Evolutionary conservation across 2,329 filamentous ascomycete species (phyloP), one percentile per base, ranked within the genome.

Genomic region (Immersiporthe knoxdaviesiana): DNA sequence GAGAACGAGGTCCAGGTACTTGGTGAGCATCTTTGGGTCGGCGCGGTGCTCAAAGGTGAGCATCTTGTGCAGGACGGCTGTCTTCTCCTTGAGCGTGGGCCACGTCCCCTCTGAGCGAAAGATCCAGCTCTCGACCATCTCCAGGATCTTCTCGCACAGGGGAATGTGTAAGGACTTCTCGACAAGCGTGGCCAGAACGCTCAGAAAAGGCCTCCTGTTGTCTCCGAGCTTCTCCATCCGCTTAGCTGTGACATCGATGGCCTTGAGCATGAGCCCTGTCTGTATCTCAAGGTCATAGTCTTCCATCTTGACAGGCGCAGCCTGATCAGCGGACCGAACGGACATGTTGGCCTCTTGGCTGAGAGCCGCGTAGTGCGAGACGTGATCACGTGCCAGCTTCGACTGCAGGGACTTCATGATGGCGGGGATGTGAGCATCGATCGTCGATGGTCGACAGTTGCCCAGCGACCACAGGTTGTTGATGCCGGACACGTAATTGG

Each of bases 61-160:
- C 96, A 99, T 99, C 82, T 99, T 99, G 75, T 97, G 94, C n/a
- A 99, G 83, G 1, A 99, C 96, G 1, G 97, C 97, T 0, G 95
- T 98, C 83, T 99, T 99, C 81, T 99, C 97, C 79, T 99, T 99
- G 1, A 99, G 85, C 0, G 96, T 99, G 0, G 96, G 96, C 86
- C 96, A 97, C 1, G 94, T 96, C 72, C 97, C 96, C 69, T 93
- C 94, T 0, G 93, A 96, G 73, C 93, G 89, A 83, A 99, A 99
- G 7, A 99, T 92, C 97, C 97, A 99, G 41, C 86, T 88, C 78
- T 98, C 95, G 4, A 97, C 95, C 88, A 99, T 95, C 64, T 91
- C 89, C 37, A 99, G 83, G 67, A 99, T 94, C 81, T 97, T 97
- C 76, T 93, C 91, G 79, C 96, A 98, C 10, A 99, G 86, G 27